A percentile compares a stretch with the other conserved stretches of the same genome.
Evolutionary conservation across 1,139 yeast species (phyloP).

Genomic region (Lodderomyces margitis): DNA sequence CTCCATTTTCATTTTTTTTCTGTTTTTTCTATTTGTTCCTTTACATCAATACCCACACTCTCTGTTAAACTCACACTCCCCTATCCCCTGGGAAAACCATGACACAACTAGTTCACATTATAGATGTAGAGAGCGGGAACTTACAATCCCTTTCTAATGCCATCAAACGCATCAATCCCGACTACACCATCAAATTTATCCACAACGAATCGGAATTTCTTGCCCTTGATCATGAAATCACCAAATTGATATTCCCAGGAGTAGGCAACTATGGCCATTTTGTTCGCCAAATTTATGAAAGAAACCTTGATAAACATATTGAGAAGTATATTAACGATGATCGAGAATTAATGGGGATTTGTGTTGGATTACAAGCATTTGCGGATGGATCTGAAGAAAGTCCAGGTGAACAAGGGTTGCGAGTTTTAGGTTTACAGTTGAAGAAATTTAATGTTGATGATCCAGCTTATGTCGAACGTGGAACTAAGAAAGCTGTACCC

Average conservation of each 20-base stretch:
- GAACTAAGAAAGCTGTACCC: slow-evolving; percentile 71
- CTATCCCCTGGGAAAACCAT: too few species aligned
- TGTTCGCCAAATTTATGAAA: slow-evolving; percentile 61
- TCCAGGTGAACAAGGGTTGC: slow-evolving; percentile 54
- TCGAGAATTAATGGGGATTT: slow-evolving; percentile 88
- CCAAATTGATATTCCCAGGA: slow-evolving; percentile 77
- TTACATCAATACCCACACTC: slow-evolving; percentile 1
- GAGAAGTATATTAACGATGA: slow-evolving; percentile 66
- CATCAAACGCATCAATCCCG: slow-evolving; percentile 63
- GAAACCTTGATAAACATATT: slow-evolving; percentile 67
- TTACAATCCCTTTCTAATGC: slow-evolving; percentile 87
- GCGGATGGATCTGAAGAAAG: slow-evolving; percentile 76
- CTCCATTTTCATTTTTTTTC: too few species aligned
- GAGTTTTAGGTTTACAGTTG: slow-evolving; percentile 50
- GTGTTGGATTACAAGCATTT: slow-evolving; percentile 90
- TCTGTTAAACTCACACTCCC: not conserved
- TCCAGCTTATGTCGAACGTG: slow-evolving; percentile 20
- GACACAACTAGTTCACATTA: slow-evolving; percentile 57
- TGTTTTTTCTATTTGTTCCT: too few species aligned
- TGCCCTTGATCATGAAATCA: slow-evolving; percentile 42
- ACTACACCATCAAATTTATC: slow-evolving; percentile 55
- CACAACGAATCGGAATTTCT: slow-evolving; percentile 35
- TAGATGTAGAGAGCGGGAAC: slow-evolving; percentile 96
- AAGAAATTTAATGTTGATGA: slow-evolving; percentile 57
- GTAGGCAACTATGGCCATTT: slow-evolving; percentile 97